Percentiles rank a stretch among this genome's conserved stretches.
phyloP scores from a whole-genome alignment of 2,329 filamentous ascomycete genomes.

The Aciculosporium take region DNA sequence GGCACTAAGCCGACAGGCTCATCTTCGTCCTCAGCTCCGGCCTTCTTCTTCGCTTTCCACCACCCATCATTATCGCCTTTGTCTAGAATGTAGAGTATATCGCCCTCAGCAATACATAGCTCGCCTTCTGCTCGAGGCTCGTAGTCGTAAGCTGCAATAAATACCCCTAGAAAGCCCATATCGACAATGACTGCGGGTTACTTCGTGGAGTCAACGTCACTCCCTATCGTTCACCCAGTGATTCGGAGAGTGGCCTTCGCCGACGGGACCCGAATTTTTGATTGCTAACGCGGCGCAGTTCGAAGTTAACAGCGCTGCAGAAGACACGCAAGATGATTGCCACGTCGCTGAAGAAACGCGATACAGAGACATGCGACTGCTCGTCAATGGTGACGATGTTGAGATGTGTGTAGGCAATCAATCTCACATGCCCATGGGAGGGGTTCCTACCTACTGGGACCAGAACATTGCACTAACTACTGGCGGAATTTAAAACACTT shows the following conservation, averaged over 20 bases:
- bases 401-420: constrained; percentile 6
- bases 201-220: background rate
- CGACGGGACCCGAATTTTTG: background rate
- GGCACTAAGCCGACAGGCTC: constrained; percentile 84
- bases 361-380: background rate
- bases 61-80: constrained; percentile 68
- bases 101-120: constrained; percentile 70
- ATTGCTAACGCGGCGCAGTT: background rate
- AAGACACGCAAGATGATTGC: background rate
- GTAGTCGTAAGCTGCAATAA: constrained; percentile 87
- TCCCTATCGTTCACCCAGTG: background rate
- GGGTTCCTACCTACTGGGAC: too few species aligned
- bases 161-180: constrained; percentile 90
- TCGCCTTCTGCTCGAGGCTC: constrained; percentile 74
- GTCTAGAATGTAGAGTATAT: constrained; percentile 77
- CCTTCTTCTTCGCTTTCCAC: constrained; percentile 95
- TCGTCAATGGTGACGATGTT: constrained; percentile 5
- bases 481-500: too few species aligned
- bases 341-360: background rate
- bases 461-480: too few species aligned
- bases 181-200: constrained; percentile 7
- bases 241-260: background rate
- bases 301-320: background rate
- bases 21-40: constrained; percentile 68
- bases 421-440: background rate